A percentile compares a stretch with the other conserved stretches of the same genome.
phyloP scores from a whole-genome alignment of 2,329 filamentous ascomycete genomes.

The Calonectria fujianensis region DNA sequence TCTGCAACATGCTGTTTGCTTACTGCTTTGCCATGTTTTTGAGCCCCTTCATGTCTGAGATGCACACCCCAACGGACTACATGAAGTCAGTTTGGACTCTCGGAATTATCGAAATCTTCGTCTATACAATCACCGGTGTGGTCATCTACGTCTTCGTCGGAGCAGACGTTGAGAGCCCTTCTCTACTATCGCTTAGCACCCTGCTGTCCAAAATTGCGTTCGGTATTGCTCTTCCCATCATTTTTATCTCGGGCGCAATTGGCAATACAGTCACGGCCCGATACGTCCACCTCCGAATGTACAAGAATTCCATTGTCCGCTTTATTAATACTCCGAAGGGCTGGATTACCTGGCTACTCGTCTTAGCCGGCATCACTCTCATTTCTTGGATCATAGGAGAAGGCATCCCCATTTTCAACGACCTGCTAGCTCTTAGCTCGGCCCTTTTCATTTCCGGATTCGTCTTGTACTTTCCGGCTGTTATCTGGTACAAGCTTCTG shows the following conservation, averaged over 20 bases:
- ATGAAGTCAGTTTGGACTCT: constrained; percentile 72
- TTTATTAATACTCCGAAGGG: constrained; percentile 49
- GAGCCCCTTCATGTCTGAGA: constrained; percentile 66
- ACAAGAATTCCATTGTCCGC: constrained; percentile 45
- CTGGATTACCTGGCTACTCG: constrained; percentile 72
- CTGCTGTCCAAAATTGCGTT: constrained; percentile 77
- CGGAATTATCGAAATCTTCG: constrained; percentile 72
- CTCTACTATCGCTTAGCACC: constrained; percentile 75
- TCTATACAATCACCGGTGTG: constrained; percentile 78
- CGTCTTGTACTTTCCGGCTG: constrained; percentile 61
- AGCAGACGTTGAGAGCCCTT: constrained; percentile 74
- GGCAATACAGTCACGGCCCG: constrained; percentile 65
- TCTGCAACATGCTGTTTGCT: constrained; percentile 80
- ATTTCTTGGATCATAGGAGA: constrained; percentile 70
- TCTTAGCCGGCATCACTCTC: constrained; percentile 73
- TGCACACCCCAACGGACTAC: constrained; percentile 63
- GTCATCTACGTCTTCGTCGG: constrained; percentile 81
- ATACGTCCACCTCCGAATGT: constrained; percentile 59
- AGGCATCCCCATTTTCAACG: constrained; percentile 81
- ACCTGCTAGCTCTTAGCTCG: constrained; percentile 73
- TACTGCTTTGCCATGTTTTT: constrained; percentile 71
- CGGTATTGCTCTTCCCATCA: constrained; percentile 79
- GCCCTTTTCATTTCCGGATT: constrained; percentile 66
- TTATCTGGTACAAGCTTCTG: constrained; percentile 62
- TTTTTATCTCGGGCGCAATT: constrained; percentile 80